Evolutionary conservation across 2,329 filamentous ascomycete species (phyloP), one percentile per base, ranked within the genome.

Genomic region (Thielaviopsis musarum): DNA sequence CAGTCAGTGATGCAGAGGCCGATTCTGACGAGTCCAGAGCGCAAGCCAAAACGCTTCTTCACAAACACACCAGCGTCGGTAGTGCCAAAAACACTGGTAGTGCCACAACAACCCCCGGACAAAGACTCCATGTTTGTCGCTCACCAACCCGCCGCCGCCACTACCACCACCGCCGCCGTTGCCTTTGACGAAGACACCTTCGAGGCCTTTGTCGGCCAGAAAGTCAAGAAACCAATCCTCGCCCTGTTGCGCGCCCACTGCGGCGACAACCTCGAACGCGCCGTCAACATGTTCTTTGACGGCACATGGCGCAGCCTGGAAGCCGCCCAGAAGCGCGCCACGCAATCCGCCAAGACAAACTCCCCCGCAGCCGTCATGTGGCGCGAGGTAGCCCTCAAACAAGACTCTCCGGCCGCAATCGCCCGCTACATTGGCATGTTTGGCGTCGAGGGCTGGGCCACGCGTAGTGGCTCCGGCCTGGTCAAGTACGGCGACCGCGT

Each of bases 401-500:
- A 28, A 28, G 26, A 28, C 26, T 28, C 26, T 28, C 7, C 26
- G 26, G 26, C 24, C 24, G 51, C 49, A 15, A 45, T 38, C 15
- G 41, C 73, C 59, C 73, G 93, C 66, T 98, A 97, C 66, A 80
- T 97, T 62, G 93, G 93, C 19, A 88, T 90, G 0, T 93, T 97
- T 70, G 93, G 93, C 9, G 90, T 88, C 4, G 88, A 86, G 58
- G 93, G 85, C 4, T 98, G 93, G 93, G 84, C 88, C 5, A 97
- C 91, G 3, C 82, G 84, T 65, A 96, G 89, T 69, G 91, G 91
- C 0, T 73, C 73, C 2, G 81, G 81, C 45, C 69, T 96, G 5
- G 68, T 98, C 26, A 86, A 83, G 64, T 87, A 95, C 66, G 89
- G 87, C 17, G 91, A 97, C 64, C 66, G 73, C n/a, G 82, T 98